These are phyloP conservation scores for Daedaleopsis sinensis DNA, from an alignment of 768 basidiomycete genomes.

Conservation along the genomic window DNA sequence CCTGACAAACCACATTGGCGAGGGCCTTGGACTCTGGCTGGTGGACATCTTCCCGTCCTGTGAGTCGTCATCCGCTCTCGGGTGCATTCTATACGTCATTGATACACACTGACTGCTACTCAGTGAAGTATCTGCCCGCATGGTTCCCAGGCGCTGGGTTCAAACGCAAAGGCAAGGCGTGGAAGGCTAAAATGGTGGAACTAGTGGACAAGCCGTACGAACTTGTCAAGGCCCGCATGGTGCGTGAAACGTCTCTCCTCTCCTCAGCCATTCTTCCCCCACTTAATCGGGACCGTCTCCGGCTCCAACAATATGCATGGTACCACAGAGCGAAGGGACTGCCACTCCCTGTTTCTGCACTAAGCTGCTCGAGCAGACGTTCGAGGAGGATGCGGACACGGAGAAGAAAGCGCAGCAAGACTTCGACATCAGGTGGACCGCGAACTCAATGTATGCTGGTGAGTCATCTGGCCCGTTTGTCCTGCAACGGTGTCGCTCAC, in stretches of 20 bases:
- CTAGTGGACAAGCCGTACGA: constrained; percentile 67
- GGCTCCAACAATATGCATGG: neutral
- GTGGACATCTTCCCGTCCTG: constrained; percentile 43
- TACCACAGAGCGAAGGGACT: constrained; percentile 39
- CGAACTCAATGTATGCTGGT: constrained; percentile 78
- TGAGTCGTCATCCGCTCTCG: constrained; percentile 27
- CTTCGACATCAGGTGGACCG: constrained; percentile 77
- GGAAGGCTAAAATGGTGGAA: constrained; percentile 69
- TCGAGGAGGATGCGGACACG: constrained; percentile 25
- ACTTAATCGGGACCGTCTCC: neutral
- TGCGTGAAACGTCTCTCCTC: constrained; percentile 31
- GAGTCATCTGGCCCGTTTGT: constrained; percentile 15
- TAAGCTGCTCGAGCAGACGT: constrained; percentile 53
- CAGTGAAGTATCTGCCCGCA: constrained; percentile 57
- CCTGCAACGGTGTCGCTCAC: neutral
- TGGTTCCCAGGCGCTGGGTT: constrained; percentile 75
- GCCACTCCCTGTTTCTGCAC: constrained; percentile 45
- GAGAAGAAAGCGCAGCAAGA: constrained; percentile 42
- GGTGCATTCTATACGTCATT: no score
- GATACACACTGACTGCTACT: constrained; percentile 24
- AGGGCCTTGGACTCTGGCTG: constrained; percentile 48
- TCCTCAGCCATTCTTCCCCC: constrained; percentile 17
- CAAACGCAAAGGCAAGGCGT: constrained; percentile 57
- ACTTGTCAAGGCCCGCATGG: constrained; percentile 59
- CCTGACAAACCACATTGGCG: constrained; percentile 47